These are phyloP conservation scores for Salix purpurea DNA, from an alignment of 345 rosid genomes.

Conservation along the genomic window DNA sequence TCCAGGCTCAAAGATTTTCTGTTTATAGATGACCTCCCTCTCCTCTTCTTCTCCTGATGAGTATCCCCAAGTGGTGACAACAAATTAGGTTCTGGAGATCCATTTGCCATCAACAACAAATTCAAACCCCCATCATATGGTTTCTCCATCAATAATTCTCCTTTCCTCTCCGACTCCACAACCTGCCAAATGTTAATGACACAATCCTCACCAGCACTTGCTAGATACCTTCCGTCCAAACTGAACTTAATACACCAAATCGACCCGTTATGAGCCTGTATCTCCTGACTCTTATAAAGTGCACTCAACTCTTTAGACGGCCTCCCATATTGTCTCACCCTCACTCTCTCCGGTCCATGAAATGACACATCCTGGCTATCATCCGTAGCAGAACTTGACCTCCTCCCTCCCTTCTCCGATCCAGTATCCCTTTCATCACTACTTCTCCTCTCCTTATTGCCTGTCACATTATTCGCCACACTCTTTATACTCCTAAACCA, in stretches of 20 bases:
- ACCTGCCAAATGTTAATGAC: conserved; percentile 88
- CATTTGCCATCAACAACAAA: conserved; percentile 52
- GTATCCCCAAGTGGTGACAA: conserved; percentile 51
- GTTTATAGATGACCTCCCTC: conserved; percentile 67
- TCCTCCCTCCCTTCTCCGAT: conserved; percentile 83
- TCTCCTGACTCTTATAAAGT: conserved; percentile 80
- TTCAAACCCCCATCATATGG: conserved; percentile 61
- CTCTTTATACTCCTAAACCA: conserved; percentile 78
- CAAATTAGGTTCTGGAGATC: conserved; percentile 70
- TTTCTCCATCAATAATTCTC: conserved; percentile 76
- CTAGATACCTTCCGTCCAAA: conserved; percentile 88
- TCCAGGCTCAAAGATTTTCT: conserved; percentile 83
- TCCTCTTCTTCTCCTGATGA: conserved; percentile 59
- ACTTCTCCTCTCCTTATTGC: conserved; percentile 73
- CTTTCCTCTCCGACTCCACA: conserved; percentile 65
- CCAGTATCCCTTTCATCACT: conserved; percentile 86
- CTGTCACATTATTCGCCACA: conserved; percentile 62
- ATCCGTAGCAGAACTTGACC: conserved; percentile 94
- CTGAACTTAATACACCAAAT: conserved; percentile 95
- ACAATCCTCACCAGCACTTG: conserved; percentile 96
- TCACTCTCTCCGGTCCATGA: conserved; percentile 83
- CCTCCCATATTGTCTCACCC: conserved; percentile 81
- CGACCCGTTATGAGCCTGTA: conserved; percentile 88
- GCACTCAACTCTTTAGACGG: conserved; percentile 78
- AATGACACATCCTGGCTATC: conserved; percentile 84